phyloP scores from a whole-genome alignment of 805 yeast species.

The Candida easanensis region DNA sequence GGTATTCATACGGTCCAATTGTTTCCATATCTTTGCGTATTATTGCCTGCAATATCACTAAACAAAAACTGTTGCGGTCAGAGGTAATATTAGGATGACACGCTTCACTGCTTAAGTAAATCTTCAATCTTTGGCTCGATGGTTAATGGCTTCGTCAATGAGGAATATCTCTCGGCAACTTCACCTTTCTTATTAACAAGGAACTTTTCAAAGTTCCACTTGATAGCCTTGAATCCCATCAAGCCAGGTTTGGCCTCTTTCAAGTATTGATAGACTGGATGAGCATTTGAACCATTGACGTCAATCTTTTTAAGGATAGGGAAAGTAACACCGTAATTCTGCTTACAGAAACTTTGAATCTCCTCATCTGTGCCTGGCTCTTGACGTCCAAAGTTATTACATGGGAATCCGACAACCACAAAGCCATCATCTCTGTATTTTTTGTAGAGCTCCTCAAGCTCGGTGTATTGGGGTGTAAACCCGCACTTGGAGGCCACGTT shows the following conservation, averaged over 20 bases:
- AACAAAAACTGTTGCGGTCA: neutral
- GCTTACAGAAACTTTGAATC: conserved; percentile 69
- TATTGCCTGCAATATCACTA: neutral
- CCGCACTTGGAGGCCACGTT: conserved; percentile 89
- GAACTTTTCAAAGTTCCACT: conserved; percentile 83
- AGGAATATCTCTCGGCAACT: conserved; percentile 61
- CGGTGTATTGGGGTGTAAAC: conserved; percentile 76
- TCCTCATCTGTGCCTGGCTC: conserved; percentile 70
- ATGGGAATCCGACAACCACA: conserved; percentile 78
- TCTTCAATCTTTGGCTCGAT: conserved; percentile 58
- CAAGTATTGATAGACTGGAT: conserved; percentile 76
- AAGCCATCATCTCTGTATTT: conserved; percentile 66
- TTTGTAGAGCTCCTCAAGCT: conserved; percentile 64
- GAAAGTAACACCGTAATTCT: conserved; percentile 89
- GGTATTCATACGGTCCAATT: no score
- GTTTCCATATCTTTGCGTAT: no score
- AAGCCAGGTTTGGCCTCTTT: conserved; percentile 60
- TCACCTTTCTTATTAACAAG: conserved; percentile 57
- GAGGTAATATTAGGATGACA: neutral
- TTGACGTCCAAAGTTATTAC: conserved; percentile 86
- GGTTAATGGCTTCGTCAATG: conserved; percentile 63
- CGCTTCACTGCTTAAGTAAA: conserved; percentile 37
- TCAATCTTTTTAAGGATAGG: conserved; percentile 84
- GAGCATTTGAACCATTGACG: conserved; percentile 84
- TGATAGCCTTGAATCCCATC: conserved; percentile 63